A percentile compares a stretch with the other conserved stretches of the same genome.
Evolutionary conservation across 768 basidiomycete genomes (phyloP).

Genomic region (Macrolepiota dolichaula): DNA sequence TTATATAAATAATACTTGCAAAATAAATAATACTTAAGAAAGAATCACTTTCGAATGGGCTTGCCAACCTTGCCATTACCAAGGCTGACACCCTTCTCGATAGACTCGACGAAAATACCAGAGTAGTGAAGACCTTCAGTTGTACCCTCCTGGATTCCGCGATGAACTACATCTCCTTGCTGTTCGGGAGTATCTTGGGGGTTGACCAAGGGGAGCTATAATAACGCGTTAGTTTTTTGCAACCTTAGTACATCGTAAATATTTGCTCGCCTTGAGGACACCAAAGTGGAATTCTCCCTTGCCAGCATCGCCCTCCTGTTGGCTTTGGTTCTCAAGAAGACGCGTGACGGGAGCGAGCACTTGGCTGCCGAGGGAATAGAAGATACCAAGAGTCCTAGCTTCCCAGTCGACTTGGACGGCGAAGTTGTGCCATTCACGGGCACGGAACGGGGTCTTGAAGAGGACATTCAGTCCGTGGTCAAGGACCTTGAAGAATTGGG

Average conservation of each 20-base stretch:
- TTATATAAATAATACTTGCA: background rate
- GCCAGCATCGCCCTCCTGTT: slow-evolving; percentile 36
- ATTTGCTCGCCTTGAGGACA: slow-evolving; percentile 45
- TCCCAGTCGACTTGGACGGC: slow-evolving; percentile 57
- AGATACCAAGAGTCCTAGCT: slow-evolving; percentile 42
- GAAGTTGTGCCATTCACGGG: slow-evolving; percentile 55
- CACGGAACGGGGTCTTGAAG: slow-evolving; percentile 44
- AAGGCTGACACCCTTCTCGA: slow-evolving; percentile 33
- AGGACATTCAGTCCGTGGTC: slow-evolving; percentile 50
- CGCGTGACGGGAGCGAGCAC: slow-evolving; percentile 40
- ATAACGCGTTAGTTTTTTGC: background rate
- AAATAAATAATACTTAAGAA: background rate
- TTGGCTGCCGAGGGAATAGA: slow-evolving; percentile 42
- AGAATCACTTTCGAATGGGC: background rate
- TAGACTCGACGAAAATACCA: slow-evolving; percentile 52
- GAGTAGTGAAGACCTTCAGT: slow-evolving; percentile 55
- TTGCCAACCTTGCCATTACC: slow-evolving; percentile 15
- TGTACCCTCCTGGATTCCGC: slow-evolving; percentile 56
- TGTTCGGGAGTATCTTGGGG: slow-evolving; percentile 39
- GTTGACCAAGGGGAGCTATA: slow-evolving; percentile 52
- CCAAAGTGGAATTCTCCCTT: slow-evolving; percentile 63
- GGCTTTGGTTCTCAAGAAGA: slow-evolving; percentile 37
- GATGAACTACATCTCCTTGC: slow-evolving; percentile 53
- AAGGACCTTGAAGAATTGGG: slow-evolving; percentile 51
- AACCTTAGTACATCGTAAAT: background rate